These are phyloP conservation scores for Sergeia podlipaevii DNA, from an alignment of 208 protist genomes.

Conservation along the genomic window DNA sequence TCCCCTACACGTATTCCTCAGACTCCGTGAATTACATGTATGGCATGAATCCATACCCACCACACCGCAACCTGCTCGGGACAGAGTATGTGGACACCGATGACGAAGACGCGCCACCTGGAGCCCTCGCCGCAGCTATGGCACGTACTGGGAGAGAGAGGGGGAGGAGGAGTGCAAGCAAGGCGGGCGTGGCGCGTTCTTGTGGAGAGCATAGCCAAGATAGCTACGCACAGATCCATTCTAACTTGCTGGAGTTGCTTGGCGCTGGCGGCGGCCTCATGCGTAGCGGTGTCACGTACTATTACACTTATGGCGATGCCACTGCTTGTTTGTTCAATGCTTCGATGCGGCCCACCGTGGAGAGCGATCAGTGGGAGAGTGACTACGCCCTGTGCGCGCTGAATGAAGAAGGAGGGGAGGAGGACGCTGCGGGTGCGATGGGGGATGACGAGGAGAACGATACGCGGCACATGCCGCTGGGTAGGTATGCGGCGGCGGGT, in stretches of 20 bases:
- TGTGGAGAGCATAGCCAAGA: too few species aligned
- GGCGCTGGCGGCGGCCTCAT: slow-evolving; percentile 31
- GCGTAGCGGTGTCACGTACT: slow-evolving; percentile 38
- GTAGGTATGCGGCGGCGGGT: neutral
- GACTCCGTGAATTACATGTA: slow-evolving; percentile 36
- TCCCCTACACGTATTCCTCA: slow-evolving; percentile 32
- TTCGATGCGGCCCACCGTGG: slow-evolving; percentile 29
- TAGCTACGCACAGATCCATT: too few species aligned
- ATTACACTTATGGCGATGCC: slow-evolving; percentile 57
- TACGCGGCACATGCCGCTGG: neutral
- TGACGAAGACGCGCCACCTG: too few species aligned
- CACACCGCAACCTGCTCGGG: too few species aligned
- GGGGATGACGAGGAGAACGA: neutral
- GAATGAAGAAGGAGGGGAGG: neutral
- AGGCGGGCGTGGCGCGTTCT: too few species aligned
- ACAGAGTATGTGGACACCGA: too few species aligned
- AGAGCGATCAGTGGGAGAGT: slow-evolving; percentile 32
- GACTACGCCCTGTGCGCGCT: neutral
- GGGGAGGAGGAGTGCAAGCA: too few species aligned
- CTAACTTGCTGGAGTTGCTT: slow-evolving; percentile 37
- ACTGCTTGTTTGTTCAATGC: slow-evolving; percentile 52
- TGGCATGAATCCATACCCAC: slow-evolving; percentile 25
- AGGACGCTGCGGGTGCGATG: neutral
- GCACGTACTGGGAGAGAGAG: too few species aligned
- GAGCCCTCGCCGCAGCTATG: too few species aligned